Percentiles rank a stretch among this genome's conserved stretches.
Evolutionary conservation across 1,284 basidiomycete genomes (phyloP).

Genomic region (Tilletia indica): DNA sequence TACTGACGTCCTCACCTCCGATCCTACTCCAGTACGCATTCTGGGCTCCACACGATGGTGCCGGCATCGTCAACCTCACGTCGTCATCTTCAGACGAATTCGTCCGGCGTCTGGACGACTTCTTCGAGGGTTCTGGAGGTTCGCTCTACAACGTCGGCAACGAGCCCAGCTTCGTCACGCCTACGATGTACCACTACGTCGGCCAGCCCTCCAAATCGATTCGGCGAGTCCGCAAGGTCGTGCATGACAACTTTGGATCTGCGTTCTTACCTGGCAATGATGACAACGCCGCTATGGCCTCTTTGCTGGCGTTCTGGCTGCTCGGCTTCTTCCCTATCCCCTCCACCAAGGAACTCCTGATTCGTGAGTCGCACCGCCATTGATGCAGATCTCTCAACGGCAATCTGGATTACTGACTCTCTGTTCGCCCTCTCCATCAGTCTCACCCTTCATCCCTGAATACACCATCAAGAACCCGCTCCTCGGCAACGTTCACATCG

Average conservation of each 20-base stretch:
- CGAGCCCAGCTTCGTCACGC: too few species aligned
- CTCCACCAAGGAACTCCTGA: constrained; percentile 39
- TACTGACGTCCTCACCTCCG: too few species aligned
- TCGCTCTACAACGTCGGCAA: constrained; percentile 24
- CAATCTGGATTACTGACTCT: too few species aligned
- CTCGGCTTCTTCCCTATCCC: constrained; percentile 66
- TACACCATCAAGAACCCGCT: constrained; percentile 42
- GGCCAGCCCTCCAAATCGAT: constrained; percentile 32
- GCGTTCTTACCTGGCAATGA: constrained; percentile 59
- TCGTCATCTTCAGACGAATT: constrained; percentile 30
- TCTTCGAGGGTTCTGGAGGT: constrained; percentile 33
- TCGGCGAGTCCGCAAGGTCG: constrained; percentile 32
- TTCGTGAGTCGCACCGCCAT: constrained; percentile 16
- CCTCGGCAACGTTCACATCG: constrained; percentile 16
- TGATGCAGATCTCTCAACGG: too few species aligned
- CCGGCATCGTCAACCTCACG: constrained; percentile 37
- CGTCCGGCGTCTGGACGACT: constrained; percentile 41
- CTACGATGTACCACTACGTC: not conserved
- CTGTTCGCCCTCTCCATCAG: not conserved
- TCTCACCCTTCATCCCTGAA: constrained; percentile 41
- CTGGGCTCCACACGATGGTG: constrained; percentile 41
- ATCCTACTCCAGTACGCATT: constrained; percentile 29
- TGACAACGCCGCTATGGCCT: constrained; percentile 69
- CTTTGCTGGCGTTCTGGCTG: constrained; percentile 66
- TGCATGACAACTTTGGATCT: constrained; percentile 37